Base-by-base conservation (phyloP, 2,329 filamentous ascomycete genomes). In the Chaetomiaceae sp. region DNA sequence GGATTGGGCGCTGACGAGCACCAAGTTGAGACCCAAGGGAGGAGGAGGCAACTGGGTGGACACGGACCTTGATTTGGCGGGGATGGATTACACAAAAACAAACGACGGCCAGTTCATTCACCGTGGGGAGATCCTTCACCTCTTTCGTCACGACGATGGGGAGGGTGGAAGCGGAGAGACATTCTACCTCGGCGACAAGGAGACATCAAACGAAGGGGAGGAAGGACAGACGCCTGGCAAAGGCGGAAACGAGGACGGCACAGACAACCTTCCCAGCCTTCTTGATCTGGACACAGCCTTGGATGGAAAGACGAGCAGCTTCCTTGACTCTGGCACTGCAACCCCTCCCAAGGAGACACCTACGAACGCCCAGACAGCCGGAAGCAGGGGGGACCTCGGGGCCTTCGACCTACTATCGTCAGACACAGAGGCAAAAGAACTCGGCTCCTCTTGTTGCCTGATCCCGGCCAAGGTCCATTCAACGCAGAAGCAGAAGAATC, bases 21-120 rank as follows among this genome's bases (percentile, higher is more conserved):
- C 25, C 6, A 38, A 40, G 31, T 31, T 43, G 4, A 51, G 35
- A 16, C 12, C 20, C 10, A 35, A 21, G 16, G 35, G 25, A 14
- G 39, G 20, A 17, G 35, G 25, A 14, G 39, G 4, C 17, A 12
- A 7, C 3, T 14, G 7, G 3, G 13, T 14, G 13, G 40, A 57
- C 2, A 30, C 42, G 13, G 40, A 52, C 5, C 43, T 46, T 2
- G 55, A 62, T 6, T 44, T 62, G 4, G 31, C 44, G 21, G 47
- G 48, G 4, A 62, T 63, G 50, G 60, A 61, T 13, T 65, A 61
- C 35, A 59, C 52, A 3, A 57, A 55, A 23, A 62, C 58, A 4
- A 55, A 41, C 3, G 61, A 63, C 34, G 66, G 66, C 0, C 61
- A 62, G 20, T 44, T 66, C 5, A 58, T 66, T 5, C 67, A 68